Percentiles rank a stretch among this genome's conserved stretches.
These are phyloP conservation scores for Backusella luteola DNA, from an alignment of 192 early-diverging fungal species.

Conservation along the genomic window DNA sequence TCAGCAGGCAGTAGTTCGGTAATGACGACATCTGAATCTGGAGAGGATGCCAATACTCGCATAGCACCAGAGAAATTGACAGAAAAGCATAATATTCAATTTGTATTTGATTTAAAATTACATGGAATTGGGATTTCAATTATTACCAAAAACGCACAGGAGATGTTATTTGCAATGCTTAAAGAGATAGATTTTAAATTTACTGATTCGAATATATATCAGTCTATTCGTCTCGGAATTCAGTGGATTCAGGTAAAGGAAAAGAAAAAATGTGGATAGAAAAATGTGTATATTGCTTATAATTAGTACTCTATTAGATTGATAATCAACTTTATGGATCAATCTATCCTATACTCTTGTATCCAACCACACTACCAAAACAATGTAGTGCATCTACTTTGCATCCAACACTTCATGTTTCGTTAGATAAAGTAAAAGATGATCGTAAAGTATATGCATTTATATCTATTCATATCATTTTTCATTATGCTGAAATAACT, in stretches of 20 bases:
- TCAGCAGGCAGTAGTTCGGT: background rate
- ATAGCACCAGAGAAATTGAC: background rate
- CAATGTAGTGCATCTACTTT: constrained; percentile 38
- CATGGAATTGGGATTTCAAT: constrained; percentile 81
- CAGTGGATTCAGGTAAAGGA: constrained; percentile 66
- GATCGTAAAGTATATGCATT: constrained; percentile 32
- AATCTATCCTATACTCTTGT: constrained; percentile 76
- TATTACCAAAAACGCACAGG: constrained; percentile 58
- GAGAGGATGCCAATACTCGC: constrained; percentile 14
- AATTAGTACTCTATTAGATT: constrained; percentile 44
- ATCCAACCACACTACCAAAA: constrained; percentile 76
- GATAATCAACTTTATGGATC: constrained; percentile 84
- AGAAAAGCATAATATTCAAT: constrained; percentile 23
- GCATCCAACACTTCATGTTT: constrained; percentile 54
- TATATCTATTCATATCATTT: background rate
- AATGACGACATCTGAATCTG: background rate
- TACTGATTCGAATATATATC: constrained; percentile 66
- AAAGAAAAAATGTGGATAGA: no score
- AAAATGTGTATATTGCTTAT: background rate
- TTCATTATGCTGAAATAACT: no score
- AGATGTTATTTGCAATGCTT: constrained; percentile 76
- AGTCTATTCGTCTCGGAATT: constrained; percentile 57
- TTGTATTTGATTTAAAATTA: constrained; percentile 57
- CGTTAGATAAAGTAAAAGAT: constrained; percentile 77
- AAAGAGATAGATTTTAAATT: constrained; percentile 65